Base-by-base conservation (phyloP, 2,329 filamentous ascomycete genomes). In the Corniculantispora saksenae region DNA sequence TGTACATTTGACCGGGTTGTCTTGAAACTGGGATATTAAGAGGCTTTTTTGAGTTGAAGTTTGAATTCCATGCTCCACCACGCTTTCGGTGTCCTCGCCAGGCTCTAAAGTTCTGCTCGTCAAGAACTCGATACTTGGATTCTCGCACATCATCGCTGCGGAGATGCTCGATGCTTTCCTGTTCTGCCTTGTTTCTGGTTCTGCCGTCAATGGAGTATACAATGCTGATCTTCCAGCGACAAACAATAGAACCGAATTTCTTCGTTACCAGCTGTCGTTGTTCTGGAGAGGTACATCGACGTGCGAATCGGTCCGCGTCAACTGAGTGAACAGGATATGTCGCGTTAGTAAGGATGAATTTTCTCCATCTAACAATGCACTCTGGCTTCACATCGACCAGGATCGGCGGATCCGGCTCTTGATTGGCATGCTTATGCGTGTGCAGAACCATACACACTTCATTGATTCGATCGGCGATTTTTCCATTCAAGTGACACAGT, bases 301-400 rank as follows among this genome's bases (percentile, higher is more conserved):
- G 70, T 0, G 56, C 59, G 43, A 71, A 78, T 0, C 71, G 58
- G 0, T 59, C 32, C 0, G 55, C 25, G 0, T 73, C 61, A 9
- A 75, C 76, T 1, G 75, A 71, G 56, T 78, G 76, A 0, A 72
- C 64, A 0, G 83, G 83, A 51, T 81, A 87, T 0, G 73, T 69
- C 0, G 79, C 72, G 65, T 91, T 92, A 0, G 89, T 91, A 2
- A 83, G 74, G 0, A 80, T 71, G 0, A 91, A 73, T 0, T 71
- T 72, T 0, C 85, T 76, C 8, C 80, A 74, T 1, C 73, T 67
- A 2, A 78, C 69, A 0, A 89, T 76, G 0, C 77, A 66, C 0
- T 68, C 58, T 0, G 82, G 63, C 0, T 73, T 51, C 0, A 89
- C 71, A 2, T 86, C 82, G 0, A 83, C 69, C 0, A 80, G 65